phyloP scores from a whole-genome alignment of 768 basidiomycete genomes.

The Mrakia hoshinonis region DNA sequence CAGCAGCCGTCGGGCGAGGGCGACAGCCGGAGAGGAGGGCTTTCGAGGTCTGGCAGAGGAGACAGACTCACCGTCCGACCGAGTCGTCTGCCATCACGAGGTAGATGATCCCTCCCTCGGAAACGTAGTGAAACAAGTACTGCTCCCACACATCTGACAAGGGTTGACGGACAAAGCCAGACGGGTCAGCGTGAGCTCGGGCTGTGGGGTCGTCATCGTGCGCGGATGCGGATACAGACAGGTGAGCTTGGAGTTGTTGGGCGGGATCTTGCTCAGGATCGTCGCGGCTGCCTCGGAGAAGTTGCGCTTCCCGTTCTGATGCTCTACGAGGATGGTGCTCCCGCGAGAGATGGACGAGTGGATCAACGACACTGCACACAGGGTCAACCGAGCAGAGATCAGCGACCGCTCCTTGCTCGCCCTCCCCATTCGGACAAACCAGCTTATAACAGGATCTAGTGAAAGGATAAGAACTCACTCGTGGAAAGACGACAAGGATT shows the following conservation, averaged over 20 bases:
- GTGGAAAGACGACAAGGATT: too few relatives aligned
- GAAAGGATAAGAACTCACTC: too few relatives aligned
- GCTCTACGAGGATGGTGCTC: constrained; percentile 76
- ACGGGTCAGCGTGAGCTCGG: not conserved
- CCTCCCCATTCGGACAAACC: not conserved
- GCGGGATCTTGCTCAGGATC: constrained; percentile 90
- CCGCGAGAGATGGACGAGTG: constrained; percentile 74
- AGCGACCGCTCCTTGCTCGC: not conserved
- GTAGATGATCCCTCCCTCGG: constrained; percentile 75
- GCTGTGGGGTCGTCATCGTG: not conserved
- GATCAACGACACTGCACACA: constrained; percentile 48
- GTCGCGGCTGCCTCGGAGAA: constrained; percentile 87
- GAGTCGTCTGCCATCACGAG: constrained; percentile 92
- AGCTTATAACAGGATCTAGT: not conserved
- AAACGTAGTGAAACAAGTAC: constrained; percentile 88
- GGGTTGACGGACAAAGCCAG: not conserved
- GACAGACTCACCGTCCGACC: constrained; percentile 61
- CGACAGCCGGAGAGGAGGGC: not conserved
- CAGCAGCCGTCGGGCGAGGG: not conserved
- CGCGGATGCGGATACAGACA: constrained; percentile 32
- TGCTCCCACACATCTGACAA: constrained; percentile 65
- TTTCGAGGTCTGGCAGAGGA: too few relatives aligned
- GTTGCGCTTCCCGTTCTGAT: constrained; percentile 68
- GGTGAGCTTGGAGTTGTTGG: constrained; percentile 59
- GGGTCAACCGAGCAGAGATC: not conserved